These are phyloP conservation scores for Schizosaccharomyces octosporus DNA, from an alignment of 805 yeast species.

Conservation along the genomic window DNA sequence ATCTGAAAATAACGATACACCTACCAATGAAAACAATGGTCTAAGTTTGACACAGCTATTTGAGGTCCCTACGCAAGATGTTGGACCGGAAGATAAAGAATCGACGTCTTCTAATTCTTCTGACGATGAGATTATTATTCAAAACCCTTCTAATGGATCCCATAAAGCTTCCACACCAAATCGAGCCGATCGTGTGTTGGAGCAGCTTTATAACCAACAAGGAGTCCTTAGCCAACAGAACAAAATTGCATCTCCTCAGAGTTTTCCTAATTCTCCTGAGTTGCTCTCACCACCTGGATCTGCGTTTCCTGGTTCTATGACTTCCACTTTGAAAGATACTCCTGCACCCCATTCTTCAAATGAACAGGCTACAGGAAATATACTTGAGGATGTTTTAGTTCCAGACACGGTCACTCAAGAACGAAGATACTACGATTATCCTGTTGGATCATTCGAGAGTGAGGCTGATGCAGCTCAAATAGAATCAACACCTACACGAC, in stretches of 20 bases:
- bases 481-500: neutral
- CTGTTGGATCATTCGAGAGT: neutral
- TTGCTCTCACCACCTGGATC: neutral
- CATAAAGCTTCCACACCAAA: neutral
- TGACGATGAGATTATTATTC: neutral
- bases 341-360: neutral
- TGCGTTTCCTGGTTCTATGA: neutral
- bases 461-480: neutral
- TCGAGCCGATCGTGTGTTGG: neutral
- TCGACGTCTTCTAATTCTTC: neutral
- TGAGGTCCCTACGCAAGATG: neutral
- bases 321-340: neutral
- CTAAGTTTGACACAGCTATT: neutral
- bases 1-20: too few relatives aligned
- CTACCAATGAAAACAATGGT: neutral
- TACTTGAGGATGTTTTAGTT: neutral
- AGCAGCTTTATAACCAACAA: neutral
- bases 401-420: neutral
- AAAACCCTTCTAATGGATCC: neutral
- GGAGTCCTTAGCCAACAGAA: neutral
- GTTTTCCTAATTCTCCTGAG: neutral
- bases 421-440: neutral
- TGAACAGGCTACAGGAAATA: neutral
- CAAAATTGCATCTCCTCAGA: neutral
- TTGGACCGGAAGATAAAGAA: neutral